phyloP scores from a whole-genome alignment of 441 rosid genomes.

The Erodium texanum region DNA sequence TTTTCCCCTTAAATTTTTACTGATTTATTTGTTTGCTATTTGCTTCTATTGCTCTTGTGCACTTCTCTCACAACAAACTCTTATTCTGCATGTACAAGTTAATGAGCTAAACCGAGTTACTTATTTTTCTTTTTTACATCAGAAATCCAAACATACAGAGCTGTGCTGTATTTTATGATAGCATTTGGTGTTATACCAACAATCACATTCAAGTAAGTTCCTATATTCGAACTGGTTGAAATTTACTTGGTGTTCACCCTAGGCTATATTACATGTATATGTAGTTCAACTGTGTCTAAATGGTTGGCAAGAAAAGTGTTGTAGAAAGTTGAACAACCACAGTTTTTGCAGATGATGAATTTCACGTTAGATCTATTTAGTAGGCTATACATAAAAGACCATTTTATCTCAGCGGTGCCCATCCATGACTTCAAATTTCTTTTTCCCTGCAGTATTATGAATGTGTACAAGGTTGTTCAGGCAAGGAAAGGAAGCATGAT shows the following conservation, averaged over 20 bases:
- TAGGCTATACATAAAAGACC: neutral
- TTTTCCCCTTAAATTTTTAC: neutral
- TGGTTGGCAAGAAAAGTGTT: neutral
- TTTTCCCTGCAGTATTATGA: conserved; percentile 41
- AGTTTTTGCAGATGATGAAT: neutral
- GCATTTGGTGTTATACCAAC: conserved; percentile 24
- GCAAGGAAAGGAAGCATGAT: conserved; percentile 79
- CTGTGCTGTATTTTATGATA: conserved; percentile 21
- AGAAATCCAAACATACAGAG: conserved; percentile 21
- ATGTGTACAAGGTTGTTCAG: conserved; percentile 64
- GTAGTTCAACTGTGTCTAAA: conserved; percentile 9
- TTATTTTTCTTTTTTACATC: neutral
- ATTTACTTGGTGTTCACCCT: neutral
- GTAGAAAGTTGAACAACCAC: neutral
- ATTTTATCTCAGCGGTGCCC: neutral
- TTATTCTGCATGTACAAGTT: neutral
- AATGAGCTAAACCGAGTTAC: neutral
- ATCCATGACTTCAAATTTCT: conserved; percentile 9
- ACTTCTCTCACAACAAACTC: neutral
- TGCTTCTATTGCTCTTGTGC: neutral
- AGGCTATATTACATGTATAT: neutral
- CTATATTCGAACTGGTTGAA: conserved; percentile 1
- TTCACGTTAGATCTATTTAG: conserved; percentile 2
- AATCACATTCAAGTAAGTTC: conserved; percentile 21
- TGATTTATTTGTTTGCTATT: neutral